Evolutionary conservation across 257 asterid species (phyloP).

Genomic region (Fraxinus americana): DNA sequence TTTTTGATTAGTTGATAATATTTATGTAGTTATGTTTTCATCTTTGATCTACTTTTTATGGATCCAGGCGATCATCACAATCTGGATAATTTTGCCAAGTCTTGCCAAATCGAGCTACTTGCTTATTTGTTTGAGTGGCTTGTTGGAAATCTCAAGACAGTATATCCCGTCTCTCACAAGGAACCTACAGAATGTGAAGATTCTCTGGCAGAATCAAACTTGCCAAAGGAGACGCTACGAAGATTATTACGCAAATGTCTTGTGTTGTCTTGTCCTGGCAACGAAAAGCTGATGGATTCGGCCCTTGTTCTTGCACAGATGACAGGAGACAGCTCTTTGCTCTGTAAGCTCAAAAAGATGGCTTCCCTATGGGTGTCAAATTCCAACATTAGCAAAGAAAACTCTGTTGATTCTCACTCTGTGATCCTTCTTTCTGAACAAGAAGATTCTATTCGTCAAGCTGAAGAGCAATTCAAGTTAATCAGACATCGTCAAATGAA

Average conservation of each 20-base stretch:
- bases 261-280: constrained; percentile 41
- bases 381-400: constrained; percentile 23
- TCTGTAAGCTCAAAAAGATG: constrained; percentile 64
- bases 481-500: constrained; percentile 31
- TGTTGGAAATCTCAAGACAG: constrained; percentile 42
- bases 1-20: neutral
- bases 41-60: constrained; percentile 11
- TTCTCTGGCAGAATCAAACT: constrained; percentile 30
- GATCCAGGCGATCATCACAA: constrained; percentile 48
- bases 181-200: constrained; percentile 41
- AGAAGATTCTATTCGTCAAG: constrained; percentile 51
- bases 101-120: constrained; percentile 41
- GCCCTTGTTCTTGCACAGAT: constrained; percentile 55
- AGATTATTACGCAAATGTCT: constrained; percentile 69
- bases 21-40: neutral
- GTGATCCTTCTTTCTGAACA: constrained; percentile 41
- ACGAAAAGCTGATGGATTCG: constrained; percentile 46
- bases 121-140: constrained; percentile 59
- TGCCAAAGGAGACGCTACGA: constrained; percentile 38
- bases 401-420: constrained; percentile 13
- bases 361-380: constrained; percentile 29
- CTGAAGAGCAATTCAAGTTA: constrained; percentile 50
- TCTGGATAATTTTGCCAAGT: constrained; percentile 25
- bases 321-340: constrained; percentile 46
- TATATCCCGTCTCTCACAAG: constrained; percentile 26